A percentile compares a stretch with the other conserved stretches of the same genome.
phyloP scores from a whole-genome alignment of 2,329 filamentous ascomycete genomes.

The Ceratocystis papillata region DNA sequence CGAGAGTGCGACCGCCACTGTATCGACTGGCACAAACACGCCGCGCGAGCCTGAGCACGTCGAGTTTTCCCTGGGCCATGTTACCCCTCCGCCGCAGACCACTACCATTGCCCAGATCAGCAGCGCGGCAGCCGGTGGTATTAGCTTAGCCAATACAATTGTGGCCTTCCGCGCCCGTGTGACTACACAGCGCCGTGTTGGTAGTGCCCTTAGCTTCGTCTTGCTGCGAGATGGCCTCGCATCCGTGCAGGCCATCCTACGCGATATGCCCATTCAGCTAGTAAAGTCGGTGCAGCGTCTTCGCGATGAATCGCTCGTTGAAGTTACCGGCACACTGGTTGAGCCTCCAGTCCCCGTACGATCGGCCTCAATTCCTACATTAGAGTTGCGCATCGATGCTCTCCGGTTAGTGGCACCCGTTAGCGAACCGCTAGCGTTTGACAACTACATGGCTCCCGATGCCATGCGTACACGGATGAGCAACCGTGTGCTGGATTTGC shows the following conservation, averaged over 20 bases:
- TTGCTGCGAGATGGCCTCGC: conserved; percentile 74
- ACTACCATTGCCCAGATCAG: conserved; percentile 34
- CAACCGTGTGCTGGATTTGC: conserved; percentile 72
- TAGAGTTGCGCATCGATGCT: conserved; percentile 59
- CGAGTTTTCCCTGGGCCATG: conserved; percentile 10
- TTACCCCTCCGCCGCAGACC: conserved; percentile 31
- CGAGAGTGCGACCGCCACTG: neutral
- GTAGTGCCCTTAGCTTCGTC: conserved; percentile 71
- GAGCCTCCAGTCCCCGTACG: conserved; percentile 62
- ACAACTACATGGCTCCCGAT: conserved; percentile 35
- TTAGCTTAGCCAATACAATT: conserved; percentile 27
- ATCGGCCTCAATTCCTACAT: conserved; percentile 61
- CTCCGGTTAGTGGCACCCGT: conserved; percentile 44
- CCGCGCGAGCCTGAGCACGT: neutral
- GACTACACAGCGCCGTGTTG: conserved; percentile 71
- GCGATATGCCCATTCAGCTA: conserved; percentile 45
- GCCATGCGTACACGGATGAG: conserved; percentile 56
- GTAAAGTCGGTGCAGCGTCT: conserved; percentile 80
- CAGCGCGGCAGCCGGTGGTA: conserved; percentile 30
- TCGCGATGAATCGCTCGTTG: conserved; percentile 64
- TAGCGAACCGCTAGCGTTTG: conserved; percentile 38
- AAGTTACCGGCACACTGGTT: conserved; percentile 63
- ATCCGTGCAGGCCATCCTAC: conserved; percentile 74
- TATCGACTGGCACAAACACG: neutral
- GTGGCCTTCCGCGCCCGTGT: conserved; percentile 41